Base-by-base conservation (phyloP, 2,329 filamentous ascomycete species). In the Trichoderma asperellum region DNA sequence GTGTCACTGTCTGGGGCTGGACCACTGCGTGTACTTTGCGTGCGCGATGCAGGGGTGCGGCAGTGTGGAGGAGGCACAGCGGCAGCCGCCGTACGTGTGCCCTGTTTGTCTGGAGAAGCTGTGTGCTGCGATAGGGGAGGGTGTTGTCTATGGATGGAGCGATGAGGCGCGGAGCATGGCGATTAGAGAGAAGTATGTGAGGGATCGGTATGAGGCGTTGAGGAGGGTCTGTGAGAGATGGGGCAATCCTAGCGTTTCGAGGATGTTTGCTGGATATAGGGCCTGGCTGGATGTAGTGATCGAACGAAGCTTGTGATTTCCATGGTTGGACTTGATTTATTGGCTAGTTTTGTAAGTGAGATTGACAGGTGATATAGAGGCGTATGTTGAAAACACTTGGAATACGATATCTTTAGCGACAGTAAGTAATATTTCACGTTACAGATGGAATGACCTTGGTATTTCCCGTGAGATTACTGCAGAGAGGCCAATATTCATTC, bases 1-100 rank as follows among this genome's bases (percentile, higher is more conserved):
- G 0, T 87, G 88, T 0, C 90, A 92, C 75, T 92, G 89, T 74
- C 84, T 92, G 47, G 88, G 86, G 0, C 81, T 92, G 16, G 89
- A 78, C 8, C 90, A 92, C 75, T 92, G 90, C 74, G 79, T 85
- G 0, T 91, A 88, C 73, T 90, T 88, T 72, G 87, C 88, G 0
- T 91, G 88, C 72, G 81, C 83, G 2, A 89, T 91, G 88, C 88
- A 91, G 74, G 83, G 86, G 5, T 88, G 86, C 0, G 83, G 84
- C 0, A 81, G 83, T 1, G 79, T 89, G 49, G 79, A 77, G 0
- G 89, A 91, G 75, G 88, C 91, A 74, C 80, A 83, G 2, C 78
- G 88, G 53, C 88, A 91, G 74, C 88, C 89, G 29, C 88, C 88
- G 1, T 91, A 89, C 72, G 73, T 90, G 4, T 91, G 88, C 72